Evolutionary conservation across 75 land plant species (phyloP).

Genomic region (Cupressus sempervirens): DNA sequence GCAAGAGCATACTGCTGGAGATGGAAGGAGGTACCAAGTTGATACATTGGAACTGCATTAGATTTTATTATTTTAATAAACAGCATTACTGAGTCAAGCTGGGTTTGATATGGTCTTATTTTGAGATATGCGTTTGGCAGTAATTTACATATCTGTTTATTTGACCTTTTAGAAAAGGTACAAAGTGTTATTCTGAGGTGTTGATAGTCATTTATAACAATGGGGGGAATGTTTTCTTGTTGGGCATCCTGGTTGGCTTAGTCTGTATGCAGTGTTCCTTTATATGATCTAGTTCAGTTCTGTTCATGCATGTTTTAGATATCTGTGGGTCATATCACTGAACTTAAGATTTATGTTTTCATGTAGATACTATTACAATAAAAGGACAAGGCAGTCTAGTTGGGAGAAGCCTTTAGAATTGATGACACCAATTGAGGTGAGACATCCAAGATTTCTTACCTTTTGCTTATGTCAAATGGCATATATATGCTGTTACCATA

Average conservation of each 20-base stretch:
- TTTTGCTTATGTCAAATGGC: neutral
- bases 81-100: neutral
- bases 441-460: slow-evolving; percentile 5
- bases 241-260: too few relatives aligned
- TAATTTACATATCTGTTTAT: neutral
- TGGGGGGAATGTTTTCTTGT: too few relatives aligned
- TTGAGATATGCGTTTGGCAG: neutral
- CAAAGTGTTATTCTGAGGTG: neutral
- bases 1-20: slow-evolving; percentile 70
- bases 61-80: neutral
- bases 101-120: neutral
- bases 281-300: neutral
- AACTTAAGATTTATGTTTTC: neutral
- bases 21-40: slow-evolving; percentile 63
- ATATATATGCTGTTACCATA: neutral
- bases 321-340: neutral
- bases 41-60: neutral
- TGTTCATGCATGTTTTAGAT: neutral
- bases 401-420: slow-evolving; percentile 97
- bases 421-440: slow-evolving; percentile 95
- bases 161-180: neutral
- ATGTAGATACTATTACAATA: slow-evolving; percentile 87
- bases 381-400: slow-evolving; percentile 74
- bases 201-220: neutral
- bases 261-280: neutral